Evolutionary conservation across 2,329 filamentous ascomycete species (phyloP).

Genomic region (Neofusicoccum sp.): DNA sequence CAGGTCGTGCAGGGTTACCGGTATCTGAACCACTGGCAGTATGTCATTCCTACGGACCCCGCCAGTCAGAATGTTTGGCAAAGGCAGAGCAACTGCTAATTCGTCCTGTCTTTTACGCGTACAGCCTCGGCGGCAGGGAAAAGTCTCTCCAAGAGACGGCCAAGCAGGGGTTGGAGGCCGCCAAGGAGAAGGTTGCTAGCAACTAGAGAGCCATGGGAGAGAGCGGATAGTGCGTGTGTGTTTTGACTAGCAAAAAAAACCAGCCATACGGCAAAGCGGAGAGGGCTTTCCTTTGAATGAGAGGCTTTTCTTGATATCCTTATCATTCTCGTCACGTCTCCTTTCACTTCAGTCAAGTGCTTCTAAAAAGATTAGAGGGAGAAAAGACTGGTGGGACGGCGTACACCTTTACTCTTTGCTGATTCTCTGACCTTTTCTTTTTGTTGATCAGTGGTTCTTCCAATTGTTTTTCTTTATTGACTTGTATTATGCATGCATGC

Average conservation of each 20-base stretch:
- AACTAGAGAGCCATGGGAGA: neutral
- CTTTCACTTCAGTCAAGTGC: neutral
- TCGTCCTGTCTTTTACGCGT: neutral
- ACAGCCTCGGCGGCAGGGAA: conserved; percentile 48
- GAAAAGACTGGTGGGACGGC: too few species aligned
- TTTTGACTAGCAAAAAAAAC: neutral
- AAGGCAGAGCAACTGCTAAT: neutral
- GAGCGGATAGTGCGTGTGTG: neutral
- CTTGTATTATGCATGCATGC: too few species aligned
- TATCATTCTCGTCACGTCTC: neutral
- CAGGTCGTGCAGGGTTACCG: conserved; percentile 65
- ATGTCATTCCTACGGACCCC: conserved; percentile 22
- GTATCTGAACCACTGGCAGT: conserved; percentile 63
- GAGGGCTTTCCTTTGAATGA: neutral
- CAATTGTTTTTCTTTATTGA: too few species aligned
- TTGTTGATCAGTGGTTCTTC: too few species aligned
- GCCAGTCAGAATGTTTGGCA: neutral
- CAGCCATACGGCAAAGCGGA: neutral
- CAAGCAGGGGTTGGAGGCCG: conserved; percentile 37
- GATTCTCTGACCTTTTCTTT: too few species aligned
- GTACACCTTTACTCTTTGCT: too few species aligned
- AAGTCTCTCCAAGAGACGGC: conserved; percentile 40
- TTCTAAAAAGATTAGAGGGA: neutral
- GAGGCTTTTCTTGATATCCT: conserved; percentile 10
- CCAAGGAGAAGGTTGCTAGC: conserved; percentile 24